These are phyloP conservation scores for Bromus sterilis DNA, from an alignment of 176 grass and related monocot genomes.

Conservation along the genomic window DNA sequence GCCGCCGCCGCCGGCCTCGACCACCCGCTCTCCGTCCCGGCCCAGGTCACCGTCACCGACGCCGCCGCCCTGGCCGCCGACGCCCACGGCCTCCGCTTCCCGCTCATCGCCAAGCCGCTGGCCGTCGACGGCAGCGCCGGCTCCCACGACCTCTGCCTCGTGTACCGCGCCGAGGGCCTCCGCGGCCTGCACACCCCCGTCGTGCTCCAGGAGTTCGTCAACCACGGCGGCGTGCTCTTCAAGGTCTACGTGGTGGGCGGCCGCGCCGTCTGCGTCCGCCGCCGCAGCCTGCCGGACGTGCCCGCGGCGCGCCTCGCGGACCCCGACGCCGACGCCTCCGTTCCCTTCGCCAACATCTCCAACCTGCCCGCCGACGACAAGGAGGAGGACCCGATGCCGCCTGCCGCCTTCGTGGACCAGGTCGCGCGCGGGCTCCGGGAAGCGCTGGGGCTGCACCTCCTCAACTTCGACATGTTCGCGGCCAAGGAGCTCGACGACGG, in stretches of 20 bases:
- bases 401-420: neutral
- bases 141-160: conserved; percentile 68
- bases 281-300: conserved; percentile 73
- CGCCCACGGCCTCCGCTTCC: conserved; percentile 39
- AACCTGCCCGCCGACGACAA: neutral
- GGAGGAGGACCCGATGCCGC: conserved; percentile 51
- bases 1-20: neutral
- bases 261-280: conserved; percentile 49
- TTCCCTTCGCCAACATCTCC: conserved; percentile 71
- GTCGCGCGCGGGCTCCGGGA: neutral
- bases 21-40: conserved; percentile 13
- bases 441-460: neutral
- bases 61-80: conserved; percentile 2
- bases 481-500: neutral
- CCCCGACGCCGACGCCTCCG: neutral
- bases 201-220: conserved; percentile 46
- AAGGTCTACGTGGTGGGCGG: conserved; percentile 69
- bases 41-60: conserved; percentile 40
- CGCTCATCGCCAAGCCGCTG: conserved; percentile 74
- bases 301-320: conserved; percentile 28
- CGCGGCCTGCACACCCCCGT: conserved; percentile 37
- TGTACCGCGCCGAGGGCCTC: conserved; percentile 54
- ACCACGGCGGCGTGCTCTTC: conserved; percentile 57
- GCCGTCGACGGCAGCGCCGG: conserved; percentile 43
- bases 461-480: neutral